Evolutionary conservation across 2,329 filamentous ascomycete genomes (phyloP), one percentile per base, ranked within the genome.

Genomic region (Talaromyces sp.): DNA sequence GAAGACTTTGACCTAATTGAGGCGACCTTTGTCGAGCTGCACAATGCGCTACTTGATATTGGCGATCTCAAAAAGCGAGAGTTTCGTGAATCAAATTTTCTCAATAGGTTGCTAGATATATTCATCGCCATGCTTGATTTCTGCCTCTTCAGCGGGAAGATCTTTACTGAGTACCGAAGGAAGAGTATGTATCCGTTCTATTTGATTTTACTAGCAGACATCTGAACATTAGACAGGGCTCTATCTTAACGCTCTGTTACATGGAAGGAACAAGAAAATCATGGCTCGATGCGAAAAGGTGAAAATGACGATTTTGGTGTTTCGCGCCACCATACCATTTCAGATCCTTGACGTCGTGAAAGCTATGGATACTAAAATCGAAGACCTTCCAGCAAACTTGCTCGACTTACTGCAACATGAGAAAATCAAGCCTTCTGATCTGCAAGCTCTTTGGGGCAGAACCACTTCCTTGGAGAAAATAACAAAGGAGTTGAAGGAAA

Each of bases 231-330:
- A 14, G 4, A 43, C 56, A 59, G 56, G 56, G 8, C 39, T 59
- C 27, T 59, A 59, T 39, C 19, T 59, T 2, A 39, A 11, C 43
- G 56, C 56, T 41, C 56, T 59, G 3, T 27, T 59, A 45, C 19
- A 59, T 43, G 56, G 56, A 22, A 59, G 56, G 43, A 59, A 59
- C 39, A 59, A 59, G 24, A 59, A 59, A 43, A 59, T 59, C 39
- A 59, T 59, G 56, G 56, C 56, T 24, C 11, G 56, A n/a, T 59
- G 56, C 39, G 56, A 59, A 31, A 59, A 59, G 22, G 56, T 19
- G 8, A 59, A 59, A 59, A 59, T 43, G 56, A 59, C 35, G n/a
- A 59, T 59, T 31, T 10, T 59, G 37, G 56, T 59, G 11, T 59
- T 59, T 43, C 56, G 56, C 14, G 56, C 56, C 9, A 59, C 56